Base-by-base conservation (phyloP, 345 rosid species). In the Adansonia digitata region DNA sequence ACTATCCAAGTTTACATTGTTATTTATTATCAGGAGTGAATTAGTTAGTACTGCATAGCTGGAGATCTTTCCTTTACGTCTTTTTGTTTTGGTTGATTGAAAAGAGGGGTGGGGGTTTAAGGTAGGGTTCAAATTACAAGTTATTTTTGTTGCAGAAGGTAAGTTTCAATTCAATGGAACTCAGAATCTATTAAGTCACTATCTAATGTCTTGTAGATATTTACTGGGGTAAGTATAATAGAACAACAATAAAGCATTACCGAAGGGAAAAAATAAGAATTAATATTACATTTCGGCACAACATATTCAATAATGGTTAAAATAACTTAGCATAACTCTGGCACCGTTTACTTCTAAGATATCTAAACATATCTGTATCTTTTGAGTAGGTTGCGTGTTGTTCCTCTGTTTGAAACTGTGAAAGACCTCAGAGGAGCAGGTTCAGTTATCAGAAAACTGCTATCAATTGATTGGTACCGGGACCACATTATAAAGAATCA, bases 361-460 rank as follows among this genome's bases (percentile, higher is more conserved):
- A 20, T 69, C 10, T 35, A 26, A 27, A 12, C 22, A 31, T 63
- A 39, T 51, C 49, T 80, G 2, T 12, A 53, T 66, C 64, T 67
- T 72, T 84, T 76, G 46, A 72, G 75, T 75, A 94, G 98, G 88
- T 73, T 95, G 34, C 86, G 99, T 69, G 99, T 95, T 65, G 99
- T 93, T 82, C 98, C 99, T 42, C 84, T 95, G 66, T 93, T 95
- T 78, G 99, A 93, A 79, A 92, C 98, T 69, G 98, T 90, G 78
- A 91, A 86, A 81, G 98, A 94, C 64, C 84, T 95, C 57, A 84
- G 98, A 82, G 93, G 79, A 69, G 99, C 99, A 72, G 99, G 99
- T 75, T 79, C 83, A 2, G 97, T 90, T 70, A 95, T 95, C 73
- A 88, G 92, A 79, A 89, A 90, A 77, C 76, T 93, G 71, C 84